Evolutionary conservation across 768 basidiomycete genomes (phyloP).

Genomic region (Daedalea quercina): DNA sequence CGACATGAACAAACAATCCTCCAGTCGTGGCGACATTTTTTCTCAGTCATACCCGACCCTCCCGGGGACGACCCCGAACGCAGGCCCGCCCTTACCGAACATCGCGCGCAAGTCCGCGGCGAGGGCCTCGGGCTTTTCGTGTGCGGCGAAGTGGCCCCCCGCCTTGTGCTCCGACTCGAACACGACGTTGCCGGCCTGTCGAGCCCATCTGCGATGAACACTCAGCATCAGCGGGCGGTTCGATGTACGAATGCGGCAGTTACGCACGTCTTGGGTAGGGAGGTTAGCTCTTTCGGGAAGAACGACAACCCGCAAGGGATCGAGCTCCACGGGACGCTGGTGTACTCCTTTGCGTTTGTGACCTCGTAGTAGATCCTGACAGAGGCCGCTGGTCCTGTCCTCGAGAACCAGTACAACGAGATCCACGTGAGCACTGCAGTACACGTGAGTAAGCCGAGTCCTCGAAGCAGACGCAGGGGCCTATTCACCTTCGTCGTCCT

Average conservation of each 20-base stretch:
- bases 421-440: conserved; percentile 50
- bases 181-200: conserved; percentile 18
- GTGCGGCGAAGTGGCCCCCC: conserved; percentile 26
- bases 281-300: conserved; percentile 23
- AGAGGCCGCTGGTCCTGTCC: conserved; percentile 50
- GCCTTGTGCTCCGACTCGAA: conserved; percentile 17
- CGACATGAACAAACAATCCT: no score
- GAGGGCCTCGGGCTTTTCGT: conserved; percentile 20
- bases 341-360: neutral
- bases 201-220: conserved; percentile 14
- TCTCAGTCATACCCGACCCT: conserved; percentile 9
- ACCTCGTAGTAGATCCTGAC: conserved; percentile 53
- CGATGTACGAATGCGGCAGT: no score
- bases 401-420: conserved; percentile 54
- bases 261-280: conserved; percentile 16
- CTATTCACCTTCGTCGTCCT: conserved; percentile 41
- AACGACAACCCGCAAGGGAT: conserved; percentile 24
- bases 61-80: conserved; percentile 15
- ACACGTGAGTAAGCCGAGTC: neutral
- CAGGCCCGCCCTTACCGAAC: conserved; percentile 23
- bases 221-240: neutral
- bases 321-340: conserved; percentile 2
- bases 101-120: conserved; percentile 22
- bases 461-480: neutral
- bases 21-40: no score